Percentiles rank a stretch among this genome's conserved stretches.
These are phyloP conservation scores for Anacardium occidentale DNA, from an alignment of 345 rosid genomes.

Conservation along the genomic window DNA sequence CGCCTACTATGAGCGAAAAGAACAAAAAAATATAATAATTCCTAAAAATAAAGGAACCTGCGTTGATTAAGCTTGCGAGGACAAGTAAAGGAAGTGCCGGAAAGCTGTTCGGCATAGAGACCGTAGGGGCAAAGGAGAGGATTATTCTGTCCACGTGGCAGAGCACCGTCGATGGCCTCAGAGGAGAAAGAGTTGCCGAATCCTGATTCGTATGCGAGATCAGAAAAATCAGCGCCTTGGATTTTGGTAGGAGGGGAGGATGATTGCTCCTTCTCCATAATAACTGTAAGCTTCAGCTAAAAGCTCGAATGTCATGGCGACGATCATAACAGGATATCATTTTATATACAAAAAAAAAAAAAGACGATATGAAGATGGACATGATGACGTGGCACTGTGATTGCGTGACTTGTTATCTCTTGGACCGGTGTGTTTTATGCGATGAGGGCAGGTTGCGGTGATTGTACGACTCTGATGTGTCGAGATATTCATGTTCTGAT, in stretches of 20 bases:
- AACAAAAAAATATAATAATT: background rate
- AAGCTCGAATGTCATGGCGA: background rate
- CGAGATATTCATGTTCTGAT: no score
- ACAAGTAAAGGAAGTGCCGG: conserved; percentile 93
- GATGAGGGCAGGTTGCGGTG: no score
- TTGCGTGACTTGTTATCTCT: no score
- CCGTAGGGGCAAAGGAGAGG: conserved; percentile 83
- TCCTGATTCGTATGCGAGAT: conserved; percentile 55
- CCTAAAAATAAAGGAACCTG: conserved; percentile 38
- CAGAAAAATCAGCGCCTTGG: conserved; percentile 26
- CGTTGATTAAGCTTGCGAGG: conserved; percentile 80
- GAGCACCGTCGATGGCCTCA: conserved; percentile 74
- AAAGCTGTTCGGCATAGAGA: conserved; percentile 97
- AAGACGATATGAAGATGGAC: background rate
- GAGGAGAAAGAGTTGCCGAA: conserved; percentile 75
- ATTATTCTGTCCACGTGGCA: conserved; percentile 80
- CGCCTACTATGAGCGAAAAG: no score
- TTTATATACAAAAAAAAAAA: background rate
- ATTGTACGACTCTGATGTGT: no score
- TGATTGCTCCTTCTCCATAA: conserved; percentile 20
- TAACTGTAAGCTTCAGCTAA: background rate
- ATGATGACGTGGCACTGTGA: conserved; percentile 3
- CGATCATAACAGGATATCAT: background rate
- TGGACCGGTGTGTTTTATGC: no score
- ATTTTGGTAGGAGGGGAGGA: background rate